Conservation (phyloP, 164 flowering plant species). For the Chimonanthus salicifolius region DNA sequence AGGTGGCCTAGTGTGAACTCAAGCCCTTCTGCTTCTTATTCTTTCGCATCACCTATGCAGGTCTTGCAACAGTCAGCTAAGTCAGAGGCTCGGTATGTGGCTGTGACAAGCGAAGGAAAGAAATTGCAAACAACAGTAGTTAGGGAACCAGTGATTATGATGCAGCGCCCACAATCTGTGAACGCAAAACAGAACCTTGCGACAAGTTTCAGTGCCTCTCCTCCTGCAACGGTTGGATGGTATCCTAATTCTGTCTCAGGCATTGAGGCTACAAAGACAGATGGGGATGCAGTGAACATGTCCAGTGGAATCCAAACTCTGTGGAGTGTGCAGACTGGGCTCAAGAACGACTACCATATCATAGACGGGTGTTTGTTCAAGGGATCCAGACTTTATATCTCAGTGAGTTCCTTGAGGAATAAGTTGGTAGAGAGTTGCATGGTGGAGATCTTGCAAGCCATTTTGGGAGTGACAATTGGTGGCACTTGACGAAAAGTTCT, state of each 20-base stretch:
- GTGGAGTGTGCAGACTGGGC: neutral
- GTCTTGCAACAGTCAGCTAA: slow-evolving; percentile 34
- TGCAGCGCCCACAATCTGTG: slow-evolving; percentile 65
- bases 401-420: too few species aligned
- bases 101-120: slow-evolving; percentile 43
- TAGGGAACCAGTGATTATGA: slow-evolving; percentile 70
- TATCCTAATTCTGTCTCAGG: slow-evolving; percentile 25
- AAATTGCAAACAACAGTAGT: slow-evolving; percentile 31
- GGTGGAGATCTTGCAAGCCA: too few species aligned
- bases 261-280: slow-evolving; percentile 34
- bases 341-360: too few species aligned
- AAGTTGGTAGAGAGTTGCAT: too few species aligned
- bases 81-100: slow-evolving; percentile 31
- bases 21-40: slow-evolving; percentile 30
- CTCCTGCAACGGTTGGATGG: slow-evolving; percentile 44
- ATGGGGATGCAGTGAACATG: slow-evolving; percentile 20
- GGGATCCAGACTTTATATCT: too few species aligned
- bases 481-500: too few species aligned
- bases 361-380: too few species aligned
- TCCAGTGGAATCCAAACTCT: slow-evolving; percentile 20
- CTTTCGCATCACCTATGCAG: slow-evolving; percentile 39
- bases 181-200: slow-evolving; percentile 30
- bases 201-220: slow-evolving; percentile 32
- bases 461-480: too few species aligned
- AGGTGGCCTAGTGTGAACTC: slow-evolving; percentile 41